phyloP scores from a whole-genome alignment of 1,139 yeast species.

The Saccharomyces pastorianus region DNA sequence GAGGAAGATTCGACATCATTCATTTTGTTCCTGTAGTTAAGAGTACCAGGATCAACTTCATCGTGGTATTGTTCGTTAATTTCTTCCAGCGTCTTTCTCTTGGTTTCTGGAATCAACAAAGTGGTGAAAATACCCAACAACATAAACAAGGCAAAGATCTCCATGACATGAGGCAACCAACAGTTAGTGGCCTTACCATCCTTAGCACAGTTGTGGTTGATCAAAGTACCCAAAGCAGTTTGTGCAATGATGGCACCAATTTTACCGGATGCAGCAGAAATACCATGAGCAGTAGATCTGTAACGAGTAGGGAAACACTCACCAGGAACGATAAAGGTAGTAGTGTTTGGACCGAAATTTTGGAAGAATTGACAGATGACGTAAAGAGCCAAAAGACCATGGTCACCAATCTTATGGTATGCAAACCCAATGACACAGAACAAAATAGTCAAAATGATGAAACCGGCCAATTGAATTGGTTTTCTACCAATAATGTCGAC shows the following conservation, averaged over 20 bases:
- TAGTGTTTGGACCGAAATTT: conserved; percentile 91
- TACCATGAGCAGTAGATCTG: conserved; percentile 97
- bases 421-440: conserved; percentile 66
- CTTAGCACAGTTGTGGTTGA: conserved; percentile 64
- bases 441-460: conserved; percentile 55
- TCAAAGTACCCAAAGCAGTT: conserved; percentile 77
- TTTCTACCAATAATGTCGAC: conserved; percentile 75
- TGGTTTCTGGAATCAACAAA: conserved; percentile 76
- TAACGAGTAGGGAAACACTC: conserved; percentile 95
- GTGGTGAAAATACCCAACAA: conserved; percentile 61
- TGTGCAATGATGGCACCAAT: conserved; percentile 95
- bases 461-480: conserved; percentile 68
- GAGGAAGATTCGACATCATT: not conserved
- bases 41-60: conserved; percentile 43
- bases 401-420: conserved; percentile 53
- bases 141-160: conserved; percentile 87
- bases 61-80: conserved; percentile 71
- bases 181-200: conserved; percentile 46
- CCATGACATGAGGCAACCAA: conserved; percentile 87
- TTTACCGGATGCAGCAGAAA: conserved; percentile 94
- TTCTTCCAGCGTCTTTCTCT: conserved; percentile 80
- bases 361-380: conserved; percentile 75
- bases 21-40: not conserved
- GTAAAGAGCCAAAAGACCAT: conserved; percentile 67
- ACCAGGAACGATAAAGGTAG: conserved; percentile 94